These are phyloP conservation scores for Capronia coronata DNA, from an alignment of 2,329 filamentous ascomycete species.

Conservation along the genomic window DNA sequence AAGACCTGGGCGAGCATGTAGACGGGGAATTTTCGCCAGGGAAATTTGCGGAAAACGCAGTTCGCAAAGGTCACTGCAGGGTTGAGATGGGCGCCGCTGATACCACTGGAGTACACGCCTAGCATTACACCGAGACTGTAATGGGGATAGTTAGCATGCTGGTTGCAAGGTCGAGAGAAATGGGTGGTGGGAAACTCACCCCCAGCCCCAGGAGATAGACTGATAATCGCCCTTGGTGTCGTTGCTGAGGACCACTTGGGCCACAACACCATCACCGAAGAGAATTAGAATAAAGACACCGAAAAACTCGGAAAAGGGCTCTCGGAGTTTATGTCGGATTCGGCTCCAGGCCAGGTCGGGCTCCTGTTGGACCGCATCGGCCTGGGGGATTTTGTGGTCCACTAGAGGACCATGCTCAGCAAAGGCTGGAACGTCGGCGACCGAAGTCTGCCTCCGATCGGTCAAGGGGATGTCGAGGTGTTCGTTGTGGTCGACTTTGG, in stretches of 20 bases:
- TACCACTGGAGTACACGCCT: constrained; percentile 56
- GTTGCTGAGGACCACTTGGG: constrained; percentile 58
- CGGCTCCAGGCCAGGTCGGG: constrained; percentile 47
- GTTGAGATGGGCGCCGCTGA: constrained; percentile 61
- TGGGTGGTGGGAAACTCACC: constrained; percentile 31
- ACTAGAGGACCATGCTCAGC: constrained; percentile 33
- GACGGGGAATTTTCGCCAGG: constrained; percentile 63
- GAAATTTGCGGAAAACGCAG: constrained; percentile 61
- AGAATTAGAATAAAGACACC: constrained; percentile 62
- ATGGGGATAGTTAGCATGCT: not conserved
- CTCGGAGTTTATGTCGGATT: constrained; percentile 47
- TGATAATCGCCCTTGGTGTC: constrained; percentile 44
- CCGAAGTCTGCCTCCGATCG: constrained; percentile 15
- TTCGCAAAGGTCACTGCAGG: constrained; percentile 65
- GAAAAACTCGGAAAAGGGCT: constrained; percentile 61
- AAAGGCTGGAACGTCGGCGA: constrained; percentile 13
- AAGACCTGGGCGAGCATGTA: constrained; percentile 61
- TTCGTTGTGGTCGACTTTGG: constrained; percentile 15
- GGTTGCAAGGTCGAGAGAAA: not conserved
- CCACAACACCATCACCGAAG: constrained; percentile 65
- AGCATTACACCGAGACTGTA: constrained; percentile 60
- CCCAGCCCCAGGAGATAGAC: constrained; percentile 49
- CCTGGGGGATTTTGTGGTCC: constrained; percentile 33
- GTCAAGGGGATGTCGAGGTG: constrained; percentile 13
- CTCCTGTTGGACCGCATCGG: constrained; percentile 26